phyloP scores from a whole-genome alignment of 2,329 filamentous ascomycete genomes.

The Aspergillus sp. region DNA sequence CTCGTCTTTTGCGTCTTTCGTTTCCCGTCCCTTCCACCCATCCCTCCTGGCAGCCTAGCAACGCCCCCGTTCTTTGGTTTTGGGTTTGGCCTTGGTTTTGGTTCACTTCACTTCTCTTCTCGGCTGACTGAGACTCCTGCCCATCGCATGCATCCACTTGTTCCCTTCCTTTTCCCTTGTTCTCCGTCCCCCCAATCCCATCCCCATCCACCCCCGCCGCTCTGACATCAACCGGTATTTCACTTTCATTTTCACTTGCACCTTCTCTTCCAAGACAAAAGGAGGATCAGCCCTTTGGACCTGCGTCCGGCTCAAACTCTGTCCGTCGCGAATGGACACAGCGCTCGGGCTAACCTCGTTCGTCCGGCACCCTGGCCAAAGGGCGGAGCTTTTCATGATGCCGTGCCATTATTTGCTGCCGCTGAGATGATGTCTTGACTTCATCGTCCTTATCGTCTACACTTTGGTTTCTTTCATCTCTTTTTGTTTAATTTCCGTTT shows the following conservation, averaged over 20 bases:
- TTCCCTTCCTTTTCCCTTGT: constrained; percentile 10
- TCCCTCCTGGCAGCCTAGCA: background rate
- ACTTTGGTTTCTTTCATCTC: constrained; percentile 15
- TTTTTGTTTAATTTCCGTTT: constrained; percentile 8
- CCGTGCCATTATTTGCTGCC: constrained; percentile 27
- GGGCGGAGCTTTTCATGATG: constrained; percentile 22
- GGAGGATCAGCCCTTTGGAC: constrained; percentile 42
- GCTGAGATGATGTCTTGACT: constrained; percentile 39
- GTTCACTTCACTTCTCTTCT: constrained; percentile 15
- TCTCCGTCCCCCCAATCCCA: background rate
- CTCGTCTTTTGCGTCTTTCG: background rate
- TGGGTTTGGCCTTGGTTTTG: background rate
- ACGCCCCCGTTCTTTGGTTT: constrained; percentile 9
- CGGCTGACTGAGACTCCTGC: constrained; percentile 10
- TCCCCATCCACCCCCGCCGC: constrained; percentile 23
- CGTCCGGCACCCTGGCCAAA: constrained; percentile 11
- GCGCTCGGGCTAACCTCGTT: constrained; percentile 30
- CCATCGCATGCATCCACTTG: constrained; percentile 33
- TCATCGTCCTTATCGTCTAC: constrained; percentile 26
- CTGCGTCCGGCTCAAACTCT: constrained; percentile 42
- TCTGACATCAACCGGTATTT: constrained; percentile 40
- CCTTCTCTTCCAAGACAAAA: constrained; percentile 25
- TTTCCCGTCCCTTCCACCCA: constrained; percentile 4
- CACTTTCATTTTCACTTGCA: constrained; percentile 9
- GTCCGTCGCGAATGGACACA: constrained; percentile 28